Conservation (phyloP, 139 green algal species). For the Micromonas pusilla region DNA sequence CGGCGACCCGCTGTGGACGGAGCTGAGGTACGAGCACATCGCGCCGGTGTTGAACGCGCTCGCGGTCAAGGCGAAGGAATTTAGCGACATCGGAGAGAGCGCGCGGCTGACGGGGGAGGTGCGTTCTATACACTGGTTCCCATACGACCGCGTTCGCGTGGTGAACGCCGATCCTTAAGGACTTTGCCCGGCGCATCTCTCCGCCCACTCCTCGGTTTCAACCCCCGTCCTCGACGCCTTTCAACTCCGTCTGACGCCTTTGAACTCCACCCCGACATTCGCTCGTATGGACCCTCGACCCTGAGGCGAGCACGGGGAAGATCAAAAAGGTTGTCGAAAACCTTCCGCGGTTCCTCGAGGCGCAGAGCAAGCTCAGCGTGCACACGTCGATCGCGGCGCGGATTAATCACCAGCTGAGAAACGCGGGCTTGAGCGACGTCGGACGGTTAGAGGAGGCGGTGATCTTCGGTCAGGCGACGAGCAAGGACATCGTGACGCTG, state of each 20-base stretch:
- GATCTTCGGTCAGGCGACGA: conserved; percentile 84
- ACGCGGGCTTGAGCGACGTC: conserved; percentile 60
- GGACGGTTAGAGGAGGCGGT: conserved; percentile 92
- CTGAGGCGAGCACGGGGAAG: conserved; percentile 24
- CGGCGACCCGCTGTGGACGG: conserved; percentile 59
- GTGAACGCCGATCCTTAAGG: no score
- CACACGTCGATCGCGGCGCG: conserved; percentile 76
- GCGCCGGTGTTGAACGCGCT: conserved; percentile 56
- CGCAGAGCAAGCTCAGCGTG: conserved; percentile 64
- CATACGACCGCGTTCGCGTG: no score
- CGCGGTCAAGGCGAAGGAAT: conserved; percentile 51
- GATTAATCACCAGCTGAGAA: conserved; percentile 58
- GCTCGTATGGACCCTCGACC: no score
- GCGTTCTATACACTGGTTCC: no score
- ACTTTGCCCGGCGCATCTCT: no score
- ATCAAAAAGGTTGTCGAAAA: conserved; percentile 54
- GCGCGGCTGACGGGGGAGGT: conserved; percentile 21
- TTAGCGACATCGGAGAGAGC: conserved; percentile 62
- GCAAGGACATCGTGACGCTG: conserved; percentile 81
- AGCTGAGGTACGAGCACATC: conserved; percentile 87
- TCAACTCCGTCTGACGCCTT: no score
- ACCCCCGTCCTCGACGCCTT: no score
- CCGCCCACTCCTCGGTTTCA: no score
- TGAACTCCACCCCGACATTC: no score
- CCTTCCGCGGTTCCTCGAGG: conserved; percentile 78